phyloP scores from a whole-genome alignment of 148 eudicot genomes.

The Rhododendron ovatum region DNA sequence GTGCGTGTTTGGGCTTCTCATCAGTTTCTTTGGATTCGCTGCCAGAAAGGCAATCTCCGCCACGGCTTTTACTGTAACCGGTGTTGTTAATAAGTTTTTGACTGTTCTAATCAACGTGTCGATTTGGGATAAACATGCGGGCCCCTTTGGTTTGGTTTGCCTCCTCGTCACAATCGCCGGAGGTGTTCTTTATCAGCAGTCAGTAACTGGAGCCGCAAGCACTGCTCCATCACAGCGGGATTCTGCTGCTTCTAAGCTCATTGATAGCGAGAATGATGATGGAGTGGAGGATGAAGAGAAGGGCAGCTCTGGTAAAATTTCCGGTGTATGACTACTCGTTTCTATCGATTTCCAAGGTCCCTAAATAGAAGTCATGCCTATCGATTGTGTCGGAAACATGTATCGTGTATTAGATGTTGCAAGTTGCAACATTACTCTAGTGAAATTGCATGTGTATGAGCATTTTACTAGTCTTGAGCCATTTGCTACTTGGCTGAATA shows the following conservation, averaged over 20 bases:
- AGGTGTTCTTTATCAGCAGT: conserved; percentile 88
- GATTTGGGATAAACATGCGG: conserved; percentile 98
- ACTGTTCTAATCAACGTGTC: conserved; percentile 79
- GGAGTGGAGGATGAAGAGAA: conserved; percentile 43
- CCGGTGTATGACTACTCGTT: conserved; percentile 38
- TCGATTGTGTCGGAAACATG: neutral
- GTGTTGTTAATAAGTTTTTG: conserved; percentile 93
- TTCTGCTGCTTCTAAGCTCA: conserved; percentile 37
- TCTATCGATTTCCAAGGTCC: neutral
- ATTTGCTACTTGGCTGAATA: neutral
- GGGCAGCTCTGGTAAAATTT: conserved; percentile 45
- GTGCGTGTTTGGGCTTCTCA: conserved; percentile 81
- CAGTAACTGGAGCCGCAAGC: conserved; percentile 53
- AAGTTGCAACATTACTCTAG: conserved; percentile 17
- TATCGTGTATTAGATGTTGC: neutral
- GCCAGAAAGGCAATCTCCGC: conserved; percentile 88
- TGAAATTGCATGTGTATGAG: conserved; percentile 15
- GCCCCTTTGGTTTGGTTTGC: conserved; percentile 83
- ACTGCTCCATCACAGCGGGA: conserved; percentile 38
- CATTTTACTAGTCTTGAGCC: neutral
- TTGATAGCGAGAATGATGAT: conserved; percentile 37
- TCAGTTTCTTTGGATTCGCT: conserved; percentile 96
- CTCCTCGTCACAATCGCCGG: conserved; percentile 74
- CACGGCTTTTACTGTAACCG: conserved; percentile 95
- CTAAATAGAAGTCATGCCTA: neutral